Conservation (phyloP, 331 rosid species). For the Cydonia oblonga region DNA sequence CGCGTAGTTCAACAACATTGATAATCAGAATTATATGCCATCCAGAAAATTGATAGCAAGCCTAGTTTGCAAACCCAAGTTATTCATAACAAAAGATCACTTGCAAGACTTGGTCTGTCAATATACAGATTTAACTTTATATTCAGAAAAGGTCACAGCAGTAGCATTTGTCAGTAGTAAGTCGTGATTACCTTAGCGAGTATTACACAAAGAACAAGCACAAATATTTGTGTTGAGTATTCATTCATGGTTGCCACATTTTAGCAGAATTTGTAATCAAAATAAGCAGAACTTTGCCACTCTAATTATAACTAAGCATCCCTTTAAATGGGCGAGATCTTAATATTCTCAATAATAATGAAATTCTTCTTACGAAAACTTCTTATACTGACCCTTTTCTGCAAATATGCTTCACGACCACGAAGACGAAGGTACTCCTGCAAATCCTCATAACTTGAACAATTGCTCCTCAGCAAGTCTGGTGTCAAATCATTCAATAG, state of each 20-base stretch:
- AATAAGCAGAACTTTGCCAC: neutral
- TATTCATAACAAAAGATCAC: neutral
- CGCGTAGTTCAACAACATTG: neutral
- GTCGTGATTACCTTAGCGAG: neutral
- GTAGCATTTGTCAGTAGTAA: neutral
- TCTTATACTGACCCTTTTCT: conserved; percentile 55
- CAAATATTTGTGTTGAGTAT: neutral
- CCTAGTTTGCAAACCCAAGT: neutral
- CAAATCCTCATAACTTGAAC: conserved; percentile 60
- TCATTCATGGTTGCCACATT: neutral
- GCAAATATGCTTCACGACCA: conserved; percentile 80
- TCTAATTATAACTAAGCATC: neutral
- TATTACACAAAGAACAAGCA: neutral
- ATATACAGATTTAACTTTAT: neutral
- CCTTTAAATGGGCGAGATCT: neutral
- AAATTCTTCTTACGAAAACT: neutral
- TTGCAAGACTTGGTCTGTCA: neutral
- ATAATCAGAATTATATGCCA: neutral
- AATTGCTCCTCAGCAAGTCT: conserved; percentile 52
- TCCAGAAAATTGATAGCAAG: neutral
- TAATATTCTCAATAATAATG: neutral
- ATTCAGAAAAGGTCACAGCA: neutral
- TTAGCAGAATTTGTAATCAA: neutral
- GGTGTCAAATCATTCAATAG: conserved; percentile 75
- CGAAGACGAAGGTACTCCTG: conserved; percentile 56